Evolutionary conservation across 345 rosid genomes (phyloP), one percentile per base, ranked within the genome.

Genomic region (Heritiera littoralis): DNA sequence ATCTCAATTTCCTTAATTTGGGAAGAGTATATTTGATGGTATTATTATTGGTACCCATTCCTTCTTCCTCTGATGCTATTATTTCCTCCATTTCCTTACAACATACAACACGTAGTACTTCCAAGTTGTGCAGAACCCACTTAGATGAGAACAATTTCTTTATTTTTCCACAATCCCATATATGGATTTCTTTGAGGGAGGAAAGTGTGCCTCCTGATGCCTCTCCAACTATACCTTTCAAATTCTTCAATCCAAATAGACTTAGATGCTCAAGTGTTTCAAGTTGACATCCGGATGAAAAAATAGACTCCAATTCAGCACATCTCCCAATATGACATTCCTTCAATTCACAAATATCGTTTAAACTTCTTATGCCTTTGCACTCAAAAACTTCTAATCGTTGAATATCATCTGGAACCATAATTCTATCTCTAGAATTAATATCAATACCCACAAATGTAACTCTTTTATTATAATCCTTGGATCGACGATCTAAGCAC

Each of bases 31-130:
- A 13, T 7, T 23, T 4, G 30, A 12, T 43, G 45, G 45, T 23
- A 23, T 23, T 23, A 23, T 23, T 23, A 23, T 23, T 23, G 28
- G 28, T 43, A 30, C 30, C 8, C 17, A 4, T 45, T 11, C 38
- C 17, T 51, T 23, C 72, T 65, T 60, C 63, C 6, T 59, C 65
- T 1, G 20, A 11, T 75, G 5, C n/a, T 17, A 82, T 72, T 81
- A 86, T 81, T 84, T 79, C 83, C 76, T 80, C 83, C 70, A 82
- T 13, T 61, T 61, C 0, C 1, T 13, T 0, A 70, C 86, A 81
- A 13, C 4, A 0, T 1, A 0, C 0, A 11, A 82, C 76, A 1
- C 0, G 0, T 48, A 86, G 52, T 3, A 30, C 70, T 66, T 79
- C 80, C 54, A 84, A 40, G 63, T 77, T 84, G 14, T 68, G 78